phyloP scores from a whole-genome alignment of 2,329 filamentous ascomycete species.

The Fusarium decemcellulare region DNA sequence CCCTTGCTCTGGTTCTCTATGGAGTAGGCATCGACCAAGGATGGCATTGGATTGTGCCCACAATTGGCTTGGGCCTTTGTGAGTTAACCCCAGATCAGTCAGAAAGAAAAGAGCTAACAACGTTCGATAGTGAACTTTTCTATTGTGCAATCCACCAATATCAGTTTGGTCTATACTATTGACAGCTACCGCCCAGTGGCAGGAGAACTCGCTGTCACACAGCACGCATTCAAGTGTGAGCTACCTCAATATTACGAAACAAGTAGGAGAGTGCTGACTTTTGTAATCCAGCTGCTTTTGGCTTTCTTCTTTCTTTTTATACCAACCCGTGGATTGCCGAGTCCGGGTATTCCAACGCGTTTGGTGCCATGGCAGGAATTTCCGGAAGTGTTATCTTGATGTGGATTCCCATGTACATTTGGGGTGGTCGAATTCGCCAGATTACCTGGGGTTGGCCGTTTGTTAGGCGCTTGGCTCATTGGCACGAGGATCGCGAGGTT shows the following conservation, averaged over 20 bases:
- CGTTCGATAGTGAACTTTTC: slow-evolving; percentile 42
- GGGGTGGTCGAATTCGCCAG: slow-evolving; percentile 56
- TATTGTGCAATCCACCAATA: slow-evolving; percentile 36
- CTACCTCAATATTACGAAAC: not conserved
- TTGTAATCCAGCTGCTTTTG: slow-evolving; percentile 57
- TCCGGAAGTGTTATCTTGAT: slow-evolving; percentile 60
- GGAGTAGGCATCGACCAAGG: slow-evolving; percentile 35
- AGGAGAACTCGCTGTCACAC: slow-evolving; percentile 36
- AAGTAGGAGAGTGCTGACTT: not conserved
- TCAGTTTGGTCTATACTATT: slow-evolving; percentile 39
- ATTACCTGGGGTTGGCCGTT: slow-evolving; percentile 26
- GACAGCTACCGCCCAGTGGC: slow-evolving; percentile 37
- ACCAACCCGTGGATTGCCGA: slow-evolving; percentile 67
- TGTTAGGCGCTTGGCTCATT: slow-evolving; percentile 24
- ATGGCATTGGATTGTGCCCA: slow-evolving; percentile 38
- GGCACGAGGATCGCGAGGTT: slow-evolving; percentile 34
- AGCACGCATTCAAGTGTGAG: slow-evolving; percentile 62
- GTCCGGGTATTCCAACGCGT: slow-evolving; percentile 63
- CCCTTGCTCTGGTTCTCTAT: slow-evolving; percentile 27
- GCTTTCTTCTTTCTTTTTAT: slow-evolving; percentile 71
- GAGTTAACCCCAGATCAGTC: slow-evolving; percentile 43
- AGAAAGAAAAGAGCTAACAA: slow-evolving; percentile 45
- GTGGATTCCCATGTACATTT: slow-evolving; percentile 64
- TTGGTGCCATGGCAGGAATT: slow-evolving; percentile 68
- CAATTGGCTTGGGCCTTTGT: slow-evolving; percentile 52